Percentiles rank a stretch among this genome's conserved stretches.
These are phyloP conservation scores for Penicillium sp. DNA, from an alignment of 2,329 filamentous ascomycete genomes.

Conservation along the genomic window DNA sequence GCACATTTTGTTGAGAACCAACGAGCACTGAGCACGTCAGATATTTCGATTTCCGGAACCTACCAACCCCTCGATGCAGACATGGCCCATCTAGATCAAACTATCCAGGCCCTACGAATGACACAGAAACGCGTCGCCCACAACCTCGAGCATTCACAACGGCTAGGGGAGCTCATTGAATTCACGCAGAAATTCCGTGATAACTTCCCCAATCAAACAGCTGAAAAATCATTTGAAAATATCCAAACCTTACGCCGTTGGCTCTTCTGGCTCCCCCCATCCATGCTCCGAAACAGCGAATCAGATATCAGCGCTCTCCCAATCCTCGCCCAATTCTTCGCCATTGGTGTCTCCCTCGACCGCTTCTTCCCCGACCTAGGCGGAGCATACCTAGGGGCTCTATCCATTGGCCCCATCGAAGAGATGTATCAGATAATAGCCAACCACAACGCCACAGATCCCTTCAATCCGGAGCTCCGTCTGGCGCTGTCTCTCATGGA, in stretches of 20 bases:
- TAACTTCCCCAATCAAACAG: constrained; percentile 66
- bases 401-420: constrained; percentile 78
- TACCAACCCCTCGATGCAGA: constrained; percentile 60
- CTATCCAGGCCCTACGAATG: constrained; percentile 60
- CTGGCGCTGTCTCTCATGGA: constrained; percentile 68
- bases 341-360: constrained; percentile 80
- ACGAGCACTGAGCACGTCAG: constrained; percentile 36
- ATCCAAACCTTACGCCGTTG: constrained; percentile 85
- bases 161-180: constrained; percentile 66
- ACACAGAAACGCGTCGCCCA: constrained; percentile 65
- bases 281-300: constrained; percentile 73
- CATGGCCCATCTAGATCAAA: constrained; percentile 64
- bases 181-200: constrained; percentile 72
- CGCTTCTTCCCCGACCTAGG: constrained; percentile 90
- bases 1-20: constrained; percentile 45
- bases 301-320: constrained; percentile 75
- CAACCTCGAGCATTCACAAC: constrained; percentile 66
- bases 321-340: constrained; percentile 88
- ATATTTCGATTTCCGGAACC: constrained; percentile 35
- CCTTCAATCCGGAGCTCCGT: constrained; percentile 58
- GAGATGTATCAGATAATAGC: constrained; percentile 77
- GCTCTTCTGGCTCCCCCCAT: constrained; percentile 93
- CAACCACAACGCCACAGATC: constrained; percentile 63
- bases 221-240: constrained; percentile 84
- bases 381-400: constrained; percentile 78